Evolutionary conservation across 352 stramenopile genomes (phyloP).

Genomic region (Globisporangium iwayamae): DNA sequence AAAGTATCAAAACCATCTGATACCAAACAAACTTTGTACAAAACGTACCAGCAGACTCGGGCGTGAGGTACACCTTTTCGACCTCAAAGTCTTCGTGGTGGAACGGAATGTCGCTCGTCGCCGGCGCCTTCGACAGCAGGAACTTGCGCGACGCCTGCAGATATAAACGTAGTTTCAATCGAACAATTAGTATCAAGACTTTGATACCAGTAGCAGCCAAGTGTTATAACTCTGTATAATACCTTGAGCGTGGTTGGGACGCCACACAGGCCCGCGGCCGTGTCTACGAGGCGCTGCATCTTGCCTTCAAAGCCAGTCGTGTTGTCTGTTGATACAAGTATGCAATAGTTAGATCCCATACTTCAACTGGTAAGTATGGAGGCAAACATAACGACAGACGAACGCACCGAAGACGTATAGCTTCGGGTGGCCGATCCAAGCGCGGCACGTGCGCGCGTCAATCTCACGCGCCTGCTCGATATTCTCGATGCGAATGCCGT

Average conservation of each 20-base stretch:
- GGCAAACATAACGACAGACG: not conserved
- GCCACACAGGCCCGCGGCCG: slow-evolving; percentile 60
- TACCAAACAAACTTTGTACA: not conserved
- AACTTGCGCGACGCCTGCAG: slow-evolving; percentile 66
- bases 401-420: slow-evolving; percentile 75
- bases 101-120: slow-evolving; percentile 54
- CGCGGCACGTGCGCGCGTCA: slow-evolving; percentile 75
- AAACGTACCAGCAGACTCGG: slow-evolving; percentile 48
- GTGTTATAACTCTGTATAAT: not conserved
- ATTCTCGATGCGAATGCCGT: slow-evolving; percentile 93
- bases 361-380: not conserved
- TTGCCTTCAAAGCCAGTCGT: slow-evolving; percentile 81
- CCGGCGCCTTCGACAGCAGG: slow-evolving; percentile 41
- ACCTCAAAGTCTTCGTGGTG: slow-evolving; percentile 86
- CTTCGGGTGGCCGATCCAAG: slow-evolving; percentile 84
- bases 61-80: slow-evolving; percentile 83
- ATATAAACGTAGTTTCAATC: not conserved
- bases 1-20: not conserved
- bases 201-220: not conserved
- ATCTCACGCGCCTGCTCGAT: slow-evolving; percentile 88
- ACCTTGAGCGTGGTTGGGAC: slow-evolving; percentile 75
- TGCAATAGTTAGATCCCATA: not conserved
- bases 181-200: not conserved
- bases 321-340: slow-evolving; percentile 54
- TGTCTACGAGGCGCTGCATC: slow-evolving; percentile 86